These are phyloP conservation scores for Pleurotus platypus DNA, from an alignment of 768 basidiomycete genomes.

Conservation along the genomic window DNA sequence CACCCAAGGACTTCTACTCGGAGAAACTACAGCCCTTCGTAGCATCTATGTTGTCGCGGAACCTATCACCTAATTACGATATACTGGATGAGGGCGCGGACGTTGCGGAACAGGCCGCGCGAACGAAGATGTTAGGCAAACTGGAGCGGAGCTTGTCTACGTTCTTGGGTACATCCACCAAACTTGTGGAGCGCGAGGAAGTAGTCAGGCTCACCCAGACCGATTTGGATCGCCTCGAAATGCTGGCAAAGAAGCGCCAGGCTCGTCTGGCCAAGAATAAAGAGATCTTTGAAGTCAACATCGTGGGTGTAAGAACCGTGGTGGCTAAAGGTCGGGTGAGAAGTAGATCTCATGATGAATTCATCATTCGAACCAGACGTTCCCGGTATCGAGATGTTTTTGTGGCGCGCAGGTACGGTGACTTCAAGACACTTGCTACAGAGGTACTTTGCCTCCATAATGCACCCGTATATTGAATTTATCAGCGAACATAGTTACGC, in stretches of 20 bases:
- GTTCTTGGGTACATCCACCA: constrained; percentile 78
- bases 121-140: constrained; percentile 69
- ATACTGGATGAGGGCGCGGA: constrained; percentile 52
- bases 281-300: constrained; percentile 83
- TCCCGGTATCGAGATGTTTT: constrained; percentile 71
- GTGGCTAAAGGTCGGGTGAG: constrained; percentile 83
- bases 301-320: constrained; percentile 83
- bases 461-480: constrained; percentile 8
- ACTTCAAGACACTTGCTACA: constrained; percentile 84
- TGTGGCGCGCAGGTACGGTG: constrained; percentile 92
- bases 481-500: constrained; percentile 55
- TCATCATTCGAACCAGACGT: constrained; percentile 86
- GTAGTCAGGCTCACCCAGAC: constrained; percentile 85
- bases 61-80: constrained; percentile 55
- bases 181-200: constrained; percentile 81
- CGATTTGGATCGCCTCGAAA: constrained; percentile 79
- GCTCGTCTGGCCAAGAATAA: constrained; percentile 41
- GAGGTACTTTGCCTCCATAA: constrained; percentile 49
- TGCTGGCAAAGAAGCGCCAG: constrained; percentile 60
- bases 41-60: constrained; percentile 75
- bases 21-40: constrained; percentile 95
- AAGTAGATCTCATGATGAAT: constrained; percentile 92
- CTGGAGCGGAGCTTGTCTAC: constrained; percentile 82
- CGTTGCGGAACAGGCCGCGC: constrained; percentile 53
- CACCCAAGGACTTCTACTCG: constrained; percentile 89